Evolutionary conservation across 805 yeast species (phyloP).

Genomic region (Candida cerambycidarum): DNA sequence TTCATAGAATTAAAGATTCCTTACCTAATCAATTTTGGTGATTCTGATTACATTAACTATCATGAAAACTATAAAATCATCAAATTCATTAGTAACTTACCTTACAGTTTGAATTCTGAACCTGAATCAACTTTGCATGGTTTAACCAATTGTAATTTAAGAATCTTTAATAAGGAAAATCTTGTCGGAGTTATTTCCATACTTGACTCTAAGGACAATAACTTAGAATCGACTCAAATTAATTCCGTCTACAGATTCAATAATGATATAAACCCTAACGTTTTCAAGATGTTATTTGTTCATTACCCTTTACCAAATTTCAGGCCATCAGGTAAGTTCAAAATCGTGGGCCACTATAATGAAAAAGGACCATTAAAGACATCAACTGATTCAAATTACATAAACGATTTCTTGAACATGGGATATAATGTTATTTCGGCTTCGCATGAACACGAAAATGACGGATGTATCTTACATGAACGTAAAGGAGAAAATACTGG

Average conservation of each 20-base stretch:
- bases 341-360: constrained; percentile 38
- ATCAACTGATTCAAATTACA: constrained; percentile 26
- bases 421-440: constrained; percentile 40
- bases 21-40: constrained; percentile 41
- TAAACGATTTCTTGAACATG: constrained; percentile 33
- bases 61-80: constrained; percentile 19
- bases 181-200: constrained; percentile 29
- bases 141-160: constrained; percentile 36
- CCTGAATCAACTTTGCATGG: constrained; percentile 27
- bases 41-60: constrained; percentile 23
- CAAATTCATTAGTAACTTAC: constrained; percentile 32
- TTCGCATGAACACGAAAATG: constrained; percentile 47
- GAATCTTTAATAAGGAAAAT: constrained; percentile 17
- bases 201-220: constrained; percentile 32
- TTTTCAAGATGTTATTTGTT: constrained; percentile 34
- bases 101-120: constrained; percentile 33
- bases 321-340: constrained; percentile 39
- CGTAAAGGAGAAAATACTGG: constrained; percentile 1
- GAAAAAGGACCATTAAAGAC: constrained; percentile 36
- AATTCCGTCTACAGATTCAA: constrained; percentile 32
- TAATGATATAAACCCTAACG: neutral
- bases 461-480: constrained; percentile 35
- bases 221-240: constrained; percentile 33
- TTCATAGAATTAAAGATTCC: constrained; percentile 30
- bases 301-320: constrained; percentile 45